Conservation (phyloP, 2,329 filamentous ascomycete species). For the Colletotrichum chlorophyti region DNA sequence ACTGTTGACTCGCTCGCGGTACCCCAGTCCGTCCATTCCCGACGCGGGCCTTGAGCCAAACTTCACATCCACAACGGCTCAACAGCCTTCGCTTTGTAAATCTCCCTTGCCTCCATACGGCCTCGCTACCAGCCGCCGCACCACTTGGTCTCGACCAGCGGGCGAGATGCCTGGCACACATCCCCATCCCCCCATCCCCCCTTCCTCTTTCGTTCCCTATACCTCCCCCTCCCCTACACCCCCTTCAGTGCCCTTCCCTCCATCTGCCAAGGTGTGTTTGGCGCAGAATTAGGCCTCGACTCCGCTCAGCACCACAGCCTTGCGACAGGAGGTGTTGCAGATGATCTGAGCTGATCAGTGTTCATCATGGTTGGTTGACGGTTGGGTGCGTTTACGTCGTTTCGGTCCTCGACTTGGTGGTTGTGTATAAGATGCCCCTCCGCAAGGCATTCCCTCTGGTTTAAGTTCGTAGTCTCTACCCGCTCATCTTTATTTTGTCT, state of each 20-base stretch:
- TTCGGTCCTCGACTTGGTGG: constrained; percentile 15
- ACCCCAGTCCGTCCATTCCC: not conserved
- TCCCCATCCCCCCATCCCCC: too few relatives aligned
- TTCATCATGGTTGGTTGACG: constrained; percentile 8
- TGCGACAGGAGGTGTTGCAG: constrained; percentile 31
- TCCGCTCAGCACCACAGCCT: constrained; percentile 27
- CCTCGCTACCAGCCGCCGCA: constrained; percentile 14
- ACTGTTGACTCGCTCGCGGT: constrained; percentile 17
- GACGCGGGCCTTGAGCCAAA: constrained; percentile 1
- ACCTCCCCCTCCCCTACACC: not conserved
- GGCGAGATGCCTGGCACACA: too few relatives aligned
- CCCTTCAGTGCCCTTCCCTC: constrained; percentile 7
- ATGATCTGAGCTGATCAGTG: constrained; percentile 29
- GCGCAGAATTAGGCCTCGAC: constrained; percentile 21
- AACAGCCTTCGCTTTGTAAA: not conserved
- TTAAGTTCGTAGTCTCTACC: constrained; percentile 4
- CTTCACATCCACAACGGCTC: not conserved
- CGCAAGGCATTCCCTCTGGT: constrained; percentile 21
- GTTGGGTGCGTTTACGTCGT: constrained; percentile 24
- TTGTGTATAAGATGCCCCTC: constrained; percentile 23
- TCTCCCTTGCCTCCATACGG: not conserved
- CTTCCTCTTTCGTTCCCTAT: not conserved
- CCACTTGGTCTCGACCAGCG: constrained; percentile 19
- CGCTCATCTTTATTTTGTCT: constrained; percentile 9
- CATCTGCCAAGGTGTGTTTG: constrained; percentile 16